These are phyloP conservation scores for Ceratocystis variospora DNA, from an alignment of 2,329 filamentous ascomycete genomes.

Conservation along the genomic window DNA sequence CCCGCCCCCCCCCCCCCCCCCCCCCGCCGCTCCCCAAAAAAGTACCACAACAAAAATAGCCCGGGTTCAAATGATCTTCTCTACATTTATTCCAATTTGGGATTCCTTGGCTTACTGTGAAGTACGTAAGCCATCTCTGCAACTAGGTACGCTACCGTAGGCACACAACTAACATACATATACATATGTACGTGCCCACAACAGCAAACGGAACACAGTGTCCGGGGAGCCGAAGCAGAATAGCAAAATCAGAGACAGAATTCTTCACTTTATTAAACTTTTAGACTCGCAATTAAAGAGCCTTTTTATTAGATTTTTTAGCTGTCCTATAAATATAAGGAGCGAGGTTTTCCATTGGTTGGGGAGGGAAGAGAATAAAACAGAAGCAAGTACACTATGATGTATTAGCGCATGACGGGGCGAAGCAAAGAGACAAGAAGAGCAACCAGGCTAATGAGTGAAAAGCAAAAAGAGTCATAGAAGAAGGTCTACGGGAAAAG, in stretches of 20 bases:
- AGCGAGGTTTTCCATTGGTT: not conserved
- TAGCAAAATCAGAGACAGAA: not conserved
- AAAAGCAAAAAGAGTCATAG: not conserved
- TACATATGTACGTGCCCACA: not conserved
- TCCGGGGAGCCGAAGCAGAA: not conserved
- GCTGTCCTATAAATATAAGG: not conserved
- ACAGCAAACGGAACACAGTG: not conserved
- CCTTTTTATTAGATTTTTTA: not conserved
- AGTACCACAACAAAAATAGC: too few species aligned
- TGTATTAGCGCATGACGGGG: not conserved
- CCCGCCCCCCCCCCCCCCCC: too few species aligned
- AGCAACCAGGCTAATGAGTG: too few species aligned
- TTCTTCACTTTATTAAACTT: not conserved
- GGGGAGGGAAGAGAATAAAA: not conserved
- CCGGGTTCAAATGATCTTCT: too few species aligned
- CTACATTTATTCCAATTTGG: too few species aligned
- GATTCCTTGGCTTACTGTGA: too few species aligned
- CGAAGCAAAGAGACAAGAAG: not conserved
- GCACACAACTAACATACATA: not conserved
- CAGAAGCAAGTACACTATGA: not conserved
- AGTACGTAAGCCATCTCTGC: too few species aligned
- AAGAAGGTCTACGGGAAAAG: not conserved
- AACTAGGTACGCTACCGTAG: too few species aligned
- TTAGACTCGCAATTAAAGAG: not conserved
- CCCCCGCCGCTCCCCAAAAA: too few species aligned